Evolutionary conservation across 2,329 filamentous ascomycete genomes (phyloP).

Genomic region (Calonectria pseudoturangicola): DNA sequence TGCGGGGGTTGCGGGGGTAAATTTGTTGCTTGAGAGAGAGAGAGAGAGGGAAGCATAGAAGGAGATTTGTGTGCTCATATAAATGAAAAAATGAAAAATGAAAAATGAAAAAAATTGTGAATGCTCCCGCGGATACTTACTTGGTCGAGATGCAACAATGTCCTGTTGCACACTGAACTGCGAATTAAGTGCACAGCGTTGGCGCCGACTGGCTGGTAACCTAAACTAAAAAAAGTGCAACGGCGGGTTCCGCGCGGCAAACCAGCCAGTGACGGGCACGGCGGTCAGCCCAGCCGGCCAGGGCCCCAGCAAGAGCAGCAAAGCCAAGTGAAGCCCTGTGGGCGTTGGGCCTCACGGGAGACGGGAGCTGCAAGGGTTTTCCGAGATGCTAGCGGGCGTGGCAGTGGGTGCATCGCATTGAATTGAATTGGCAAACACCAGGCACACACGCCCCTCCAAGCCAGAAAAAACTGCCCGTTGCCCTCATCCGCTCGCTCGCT

Average conservation of each 20-base stretch:
- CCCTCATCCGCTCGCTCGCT: not conserved
- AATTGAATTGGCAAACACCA: slow-evolving; percentile 28
- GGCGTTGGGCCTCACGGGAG: slow-evolving; percentile 12
- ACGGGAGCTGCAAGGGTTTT: slow-evolving; percentile 11
- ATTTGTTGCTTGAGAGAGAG: slow-evolving; percentile 59
- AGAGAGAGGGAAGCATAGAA: not conserved
- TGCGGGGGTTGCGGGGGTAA: slow-evolving; percentile 66
- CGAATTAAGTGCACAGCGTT: slow-evolving; percentile 17
- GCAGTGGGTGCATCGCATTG: slow-evolving; percentile 20
- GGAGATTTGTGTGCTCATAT: not conserved
- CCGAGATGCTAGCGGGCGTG: slow-evolving; percentile 23
- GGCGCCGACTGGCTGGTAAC: slow-evolving; percentile 26
- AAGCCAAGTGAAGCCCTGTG: not conserved
- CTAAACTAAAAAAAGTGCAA: slow-evolving; percentile 14
- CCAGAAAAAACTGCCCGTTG: not conserved
- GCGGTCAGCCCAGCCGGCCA: slow-evolving; percentile 11
- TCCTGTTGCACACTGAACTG: too few relatives aligned
- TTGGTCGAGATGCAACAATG: not conserved
- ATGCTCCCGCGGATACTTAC: not conserved
- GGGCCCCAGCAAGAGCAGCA: not conserved
- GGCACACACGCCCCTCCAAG: slow-evolving; percentile 21
- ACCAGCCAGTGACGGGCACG: slow-evolving; percentile 18
- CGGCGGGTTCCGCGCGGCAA: slow-evolving; percentile 34
- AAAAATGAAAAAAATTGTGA: not conserved
- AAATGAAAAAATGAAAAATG: not conserved